Evolutionary conservation across 208 protist species (phyloP), one percentile per base, ranked within the genome.

Genomic region (Trypanosoma rangeli): DNA sequence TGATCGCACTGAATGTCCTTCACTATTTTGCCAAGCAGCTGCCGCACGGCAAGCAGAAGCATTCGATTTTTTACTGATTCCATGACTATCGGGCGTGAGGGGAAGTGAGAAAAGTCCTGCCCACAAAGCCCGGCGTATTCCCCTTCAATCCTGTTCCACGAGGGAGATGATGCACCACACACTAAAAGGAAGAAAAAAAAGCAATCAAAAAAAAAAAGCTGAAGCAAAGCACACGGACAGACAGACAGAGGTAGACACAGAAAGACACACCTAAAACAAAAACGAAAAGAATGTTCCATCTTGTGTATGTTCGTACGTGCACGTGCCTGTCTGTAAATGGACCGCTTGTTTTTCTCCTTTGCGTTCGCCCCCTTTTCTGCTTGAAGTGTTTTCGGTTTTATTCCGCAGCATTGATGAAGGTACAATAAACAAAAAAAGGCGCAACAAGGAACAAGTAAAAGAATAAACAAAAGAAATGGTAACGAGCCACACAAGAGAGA

Each of bases 1-100:
- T 77, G 72, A 52, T 77, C 72, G 20, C 59, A 56, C 26, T 71
- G 63, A 62, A 77, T 71, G 42, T 71, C 59, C 65, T 77, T 77
- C 33, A 77, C 64, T n/a, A 77, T 60, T 0, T 52, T 16, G 9
- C 58, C 58, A 71, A 77, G 65, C 35, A 56, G 29, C 37, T 77
- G 72, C 37, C 65, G 55, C 49, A 68, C 48, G 53, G 64, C 58
- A 56, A 68, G 60, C 29, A 77, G 31, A 3, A 77, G 42, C 55
- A 71, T 65, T 26, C 33, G 33, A 28, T 71, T 64, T 29, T 63
- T 77, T 28, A 71, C 15, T 28, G 48, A 18, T n/a, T 70, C 70
- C 70, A 76, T 77, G 33, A 26, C 50, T 60, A 37, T 22, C 16
- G 9, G 24, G 16, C 29, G 31, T 7, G 37, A 16, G 3, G n/a